These are phyloP conservation scores for Colletotrichum sp. DNA, from an alignment of 2,329 filamentous ascomycete genomes.

Conservation along the genomic window DNA sequence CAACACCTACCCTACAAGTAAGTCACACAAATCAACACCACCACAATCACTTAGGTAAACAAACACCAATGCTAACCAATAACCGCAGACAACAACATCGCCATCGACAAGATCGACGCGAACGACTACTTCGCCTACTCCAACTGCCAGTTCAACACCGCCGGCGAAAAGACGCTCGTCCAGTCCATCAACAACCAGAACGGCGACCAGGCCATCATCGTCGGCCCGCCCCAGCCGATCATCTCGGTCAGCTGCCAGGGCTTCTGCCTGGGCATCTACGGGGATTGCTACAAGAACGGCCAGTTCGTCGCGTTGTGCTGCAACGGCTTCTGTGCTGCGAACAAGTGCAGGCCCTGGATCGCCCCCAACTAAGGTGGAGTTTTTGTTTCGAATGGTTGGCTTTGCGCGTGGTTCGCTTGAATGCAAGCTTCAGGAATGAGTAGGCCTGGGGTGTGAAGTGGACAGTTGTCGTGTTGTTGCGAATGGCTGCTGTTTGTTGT, in stretches of 20 bases:
- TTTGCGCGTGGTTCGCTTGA: background rate
- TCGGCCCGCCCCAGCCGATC: conserved; percentile 48
- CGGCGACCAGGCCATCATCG: conserved; percentile 45
- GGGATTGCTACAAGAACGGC: conserved; percentile 40
- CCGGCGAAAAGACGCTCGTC: conserved; percentile 33
- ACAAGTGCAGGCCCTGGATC: conserved; percentile 44
- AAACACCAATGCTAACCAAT: background rate
- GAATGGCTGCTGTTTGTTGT: background rate
- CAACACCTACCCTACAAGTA: conserved; percentile 39
- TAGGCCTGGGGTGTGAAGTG: background rate
- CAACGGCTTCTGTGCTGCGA: conserved; percentile 46
- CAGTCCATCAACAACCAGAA: conserved; percentile 33
- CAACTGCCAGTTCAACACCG: conserved; percentile 49
- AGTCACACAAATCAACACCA: background rate
- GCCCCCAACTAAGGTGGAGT: background rate
- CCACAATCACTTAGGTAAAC: background rate
- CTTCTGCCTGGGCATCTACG: conserved; percentile 44
- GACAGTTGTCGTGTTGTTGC: background rate
- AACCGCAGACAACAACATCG: conserved; percentile 39
- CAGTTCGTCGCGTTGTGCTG: conserved; percentile 45
- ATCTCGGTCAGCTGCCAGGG: conserved; percentile 46
- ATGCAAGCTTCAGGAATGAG: background rate
- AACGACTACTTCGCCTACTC: conserved; percentile 46
- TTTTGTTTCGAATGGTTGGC: accelerated
- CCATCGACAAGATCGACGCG: conserved; percentile 44